Base-by-base conservation (phyloP, 1,284 basidiomycete species). In the Ustilago vetiveriae region DNA sequence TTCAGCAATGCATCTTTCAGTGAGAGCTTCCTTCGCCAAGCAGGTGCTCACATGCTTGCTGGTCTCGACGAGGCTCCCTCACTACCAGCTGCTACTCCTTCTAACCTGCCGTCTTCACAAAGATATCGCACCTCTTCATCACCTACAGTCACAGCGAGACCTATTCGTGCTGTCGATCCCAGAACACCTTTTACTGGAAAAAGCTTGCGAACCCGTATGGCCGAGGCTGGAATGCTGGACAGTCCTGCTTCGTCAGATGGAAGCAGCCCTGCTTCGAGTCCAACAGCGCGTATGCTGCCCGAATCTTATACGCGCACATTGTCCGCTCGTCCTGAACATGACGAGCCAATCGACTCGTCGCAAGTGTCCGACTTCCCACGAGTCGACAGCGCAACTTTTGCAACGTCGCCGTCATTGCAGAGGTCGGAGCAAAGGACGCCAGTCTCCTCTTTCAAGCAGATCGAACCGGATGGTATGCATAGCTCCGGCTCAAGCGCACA, bases 11-110 rank as follows among this genome's bases (percentile, higher is more conserved):
- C 72, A 26, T 76, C 74, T 16, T 78, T 78, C 56, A 68, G 67
- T 29, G 76, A 78, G 43, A 78, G 76, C 41, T 78, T 78, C 40
- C 41, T 78, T 5, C 69, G 64, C 8, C 68, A 65, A n/a, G 76
- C 73, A 38, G 74, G 70, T 6, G 74, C 70, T 8, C 62, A 63
- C 21, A 63, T 74, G 45, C 64, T 76, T 2, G 72, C 65, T 6
- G 74, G 74, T 1, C 56, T 76, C 2, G 63, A 64, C 19, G 67
- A 70, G 19, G 45, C 60, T 4, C 29, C 62, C 16, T 17, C 14
- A 1, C 35, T 27, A 19, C 8, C 43, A 13, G 35, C 50, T 23
- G 1, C 17, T 5, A 23, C 53, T 19, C 38, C 43, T 2, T 53
- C 58, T 1, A n/a, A n/a, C n/a, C n/a, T n/a, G n/a, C n/a, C n/a